Conservation (phyloP, 2,329 filamentous ascomycete genomes). For the Xylaria multiplex region DNA sequence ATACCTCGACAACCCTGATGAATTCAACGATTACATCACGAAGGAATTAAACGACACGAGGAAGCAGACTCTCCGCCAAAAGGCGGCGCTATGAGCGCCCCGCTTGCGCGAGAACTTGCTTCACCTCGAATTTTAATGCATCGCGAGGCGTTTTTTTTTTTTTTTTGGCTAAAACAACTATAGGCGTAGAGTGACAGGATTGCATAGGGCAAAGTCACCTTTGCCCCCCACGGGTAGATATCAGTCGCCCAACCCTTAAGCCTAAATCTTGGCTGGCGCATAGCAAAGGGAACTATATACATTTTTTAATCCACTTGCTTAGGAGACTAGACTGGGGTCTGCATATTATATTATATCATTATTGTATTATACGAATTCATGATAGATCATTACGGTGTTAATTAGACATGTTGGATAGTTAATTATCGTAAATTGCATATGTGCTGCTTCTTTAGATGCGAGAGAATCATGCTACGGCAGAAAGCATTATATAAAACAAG, state of each 20-base stretch:
- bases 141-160: conserved; percentile 28
- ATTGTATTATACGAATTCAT: conserved; percentile 26
- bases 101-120: neutral
- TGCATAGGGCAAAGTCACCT: neutral
- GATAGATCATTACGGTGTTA: conserved; percentile 2
- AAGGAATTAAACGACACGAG: conserved; percentile 65
- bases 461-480: too few species aligned
- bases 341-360: conserved; percentile 11
- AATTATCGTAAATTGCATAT: too few species aligned
- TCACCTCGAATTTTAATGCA: conserved; percentile 27
- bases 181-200: conserved; percentile 3
- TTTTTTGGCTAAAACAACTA: neutral
- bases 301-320: neutral
- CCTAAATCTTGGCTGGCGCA: neutral
- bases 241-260: neutral
- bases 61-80: conserved; percentile 43
- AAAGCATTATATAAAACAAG: too few species aligned
- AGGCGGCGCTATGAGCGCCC: conserved; percentile 7
- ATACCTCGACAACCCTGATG: conserved; percentile 68
- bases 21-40: conserved; percentile 64
- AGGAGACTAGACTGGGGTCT: neutral
- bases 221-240: conserved; percentile 7
- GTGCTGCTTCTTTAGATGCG: too few species aligned
- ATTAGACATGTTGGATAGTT: neutral
- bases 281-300: neutral